Conservation (phyloP, 148 eudicot species). For the Nyssa sinensis region DNA sequence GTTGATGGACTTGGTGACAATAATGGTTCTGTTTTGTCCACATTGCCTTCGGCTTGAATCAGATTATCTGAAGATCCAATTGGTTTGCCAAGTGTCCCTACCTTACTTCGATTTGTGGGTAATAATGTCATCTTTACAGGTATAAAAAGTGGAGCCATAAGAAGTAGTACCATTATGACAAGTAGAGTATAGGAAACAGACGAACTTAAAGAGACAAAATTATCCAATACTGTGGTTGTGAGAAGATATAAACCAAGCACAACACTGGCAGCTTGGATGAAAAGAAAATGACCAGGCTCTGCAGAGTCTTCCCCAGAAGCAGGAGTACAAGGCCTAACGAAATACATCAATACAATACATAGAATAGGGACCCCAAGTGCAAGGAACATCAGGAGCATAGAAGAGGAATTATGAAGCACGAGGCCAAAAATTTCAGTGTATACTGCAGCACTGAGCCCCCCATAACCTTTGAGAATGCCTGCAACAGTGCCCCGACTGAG, state of each 20-base stretch:
- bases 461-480: conserved; percentile 82
- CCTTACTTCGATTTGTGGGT: conserved; percentile 30
- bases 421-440: conserved; percentile 65
- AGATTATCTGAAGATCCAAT: conserved; percentile 25
- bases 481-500: conserved; percentile 79
- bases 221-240: conserved; percentile 47
- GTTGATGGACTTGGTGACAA: conserved; percentile 46
- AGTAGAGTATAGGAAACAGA: conserved; percentile 45
- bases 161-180: conserved; percentile 59
- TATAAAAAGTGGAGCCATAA: conserved; percentile 79
- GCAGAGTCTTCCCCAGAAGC: conserved; percentile 63
- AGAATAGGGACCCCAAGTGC: conserved; percentile 67
- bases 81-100: conserved; percentile 19
- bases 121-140: conserved; percentile 83
- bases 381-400: conserved; percentile 63
- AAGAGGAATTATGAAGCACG: conserved; percentile 53
- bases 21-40: conserved; percentile 47
- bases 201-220: conserved; percentile 30
- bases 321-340: conserved; percentile 82
- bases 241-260: conserved; percentile 74
- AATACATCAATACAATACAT: conserved; percentile 66
- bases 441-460: conserved; percentile 81
- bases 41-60: conserved; percentile 21
- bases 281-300: conserved; percentile 59
- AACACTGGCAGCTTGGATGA: conserved; percentile 71